phyloP scores from a whole-genome alignment of 1,284 basidiomycete genomes.

The Microbotryum lychnidis-dioicae region DNA sequence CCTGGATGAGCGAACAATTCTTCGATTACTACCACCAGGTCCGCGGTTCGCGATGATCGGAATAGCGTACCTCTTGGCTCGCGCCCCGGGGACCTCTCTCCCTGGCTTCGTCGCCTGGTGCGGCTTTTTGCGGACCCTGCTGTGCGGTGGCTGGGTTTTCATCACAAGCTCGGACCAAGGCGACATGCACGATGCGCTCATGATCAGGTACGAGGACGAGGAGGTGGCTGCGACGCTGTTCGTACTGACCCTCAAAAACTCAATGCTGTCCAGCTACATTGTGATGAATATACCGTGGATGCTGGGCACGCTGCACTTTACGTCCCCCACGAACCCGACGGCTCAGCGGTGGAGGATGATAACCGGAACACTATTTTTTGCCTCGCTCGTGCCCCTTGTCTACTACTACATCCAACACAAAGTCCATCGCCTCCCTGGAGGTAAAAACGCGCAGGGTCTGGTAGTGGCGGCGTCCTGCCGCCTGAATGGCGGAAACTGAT shows the following conservation, averaged over 20 bases:
- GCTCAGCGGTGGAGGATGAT: conserved; percentile 49
- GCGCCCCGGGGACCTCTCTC: background rate
- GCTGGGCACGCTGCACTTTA: conserved; percentile 58
- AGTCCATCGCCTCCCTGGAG: conserved; percentile 65
- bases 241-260: background rate
- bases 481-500: conserved; percentile 8
- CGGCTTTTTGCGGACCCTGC: conserved; percentile 67
- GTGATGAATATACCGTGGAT: conserved; percentile 57
- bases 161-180: conserved; percentile 68
- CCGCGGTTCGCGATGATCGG: conserved; percentile 71
- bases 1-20: too few relatives aligned
- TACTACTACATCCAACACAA: conserved; percentile 82
- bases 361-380: conserved; percentile 49
- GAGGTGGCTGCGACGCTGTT: background rate
- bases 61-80: conserved; percentile 49
- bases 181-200: conserved; percentile 75
- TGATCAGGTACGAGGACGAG: conserved; percentile 67
- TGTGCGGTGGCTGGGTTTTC: conserved; percentile 88
- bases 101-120: conserved; percentile 49
- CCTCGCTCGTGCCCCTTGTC: conserved; percentile 60
- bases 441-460: conserved; percentile 42
- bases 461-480: too few relatives aligned
- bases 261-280: conserved; percentile 32
- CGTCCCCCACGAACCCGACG: conserved; percentile 43
- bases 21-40: conserved; percentile 51